Base-by-base conservation (phyloP, 768 basidiomycete genomes). In the Boletus tylopilopsis region DNA sequence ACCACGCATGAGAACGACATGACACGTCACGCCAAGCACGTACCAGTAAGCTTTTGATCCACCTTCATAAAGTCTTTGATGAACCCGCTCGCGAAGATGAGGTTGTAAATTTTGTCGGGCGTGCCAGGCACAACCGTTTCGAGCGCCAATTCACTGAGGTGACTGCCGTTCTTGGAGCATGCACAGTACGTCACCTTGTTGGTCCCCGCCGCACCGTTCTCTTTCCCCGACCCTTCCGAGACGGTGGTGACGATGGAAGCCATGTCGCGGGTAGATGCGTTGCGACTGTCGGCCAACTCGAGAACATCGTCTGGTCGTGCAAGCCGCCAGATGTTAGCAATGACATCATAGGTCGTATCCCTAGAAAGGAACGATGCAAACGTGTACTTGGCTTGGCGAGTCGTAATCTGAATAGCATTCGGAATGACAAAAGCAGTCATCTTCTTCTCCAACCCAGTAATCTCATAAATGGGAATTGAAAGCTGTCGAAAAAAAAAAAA, bases 351-450 rank as follows among this genome's bases (percentile, higher is more conserved):
- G 0, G 94, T 94, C 35, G 94, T 93, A 71, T 99, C 95, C 10
- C 95, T 82, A 1, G 94, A 87, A 40, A 98, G 84, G 76, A 99
- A 95, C 13, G 94, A 97, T 0, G 96, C 91, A 58, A 98, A 98
- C 1, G 86, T 90, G 71, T 96, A 92, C 72, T 94, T 91, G 16
- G 78, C 78, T 57, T 83, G 82, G 23, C 79, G 77, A 0, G 94
- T 96, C 13, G 90, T 82, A 49, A 97, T 80, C 58, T 88, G 87
- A 57, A 98, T 94, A 22, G 91, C 95, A 66, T 97, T 97, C 15
- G 95, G 95, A 54, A 97, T 97, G 51, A 97, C 92, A 58, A 94
- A 90, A 3, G 95, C 94, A 0, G 95, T 97, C 91, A 94, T 98
- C 62, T 84, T 90, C 79, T 96, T 97, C 64, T 98, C 95, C 21